Evolutionary conservation across 1,139 yeast species (phyloP).

Genomic region (Blastobotrys capitulatus): DNA sequence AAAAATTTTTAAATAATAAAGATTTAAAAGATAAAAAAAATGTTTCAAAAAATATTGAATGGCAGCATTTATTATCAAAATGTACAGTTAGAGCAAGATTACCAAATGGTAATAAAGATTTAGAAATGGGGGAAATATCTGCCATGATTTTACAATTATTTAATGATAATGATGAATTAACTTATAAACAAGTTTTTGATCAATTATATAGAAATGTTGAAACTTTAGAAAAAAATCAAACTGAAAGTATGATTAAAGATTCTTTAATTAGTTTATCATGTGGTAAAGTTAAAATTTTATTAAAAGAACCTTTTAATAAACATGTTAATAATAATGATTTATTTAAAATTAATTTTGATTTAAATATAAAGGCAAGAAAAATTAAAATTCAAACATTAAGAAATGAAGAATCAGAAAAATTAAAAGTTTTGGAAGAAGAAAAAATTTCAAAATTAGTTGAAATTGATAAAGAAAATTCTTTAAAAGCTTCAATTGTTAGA

Average conservation of each 20-base stretch:
- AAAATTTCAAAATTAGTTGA: conserved; percentile 20
- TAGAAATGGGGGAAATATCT: conserved; percentile 29
- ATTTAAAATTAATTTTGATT: conserved; percentile 31
- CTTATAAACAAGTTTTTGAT: conserved; percentile 22
- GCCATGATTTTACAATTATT: conserved; percentile 30
- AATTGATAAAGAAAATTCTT: conserved; percentile 31
- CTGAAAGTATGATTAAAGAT: conserved; percentile 21
- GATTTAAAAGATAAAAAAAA: conserved; percentile 19
- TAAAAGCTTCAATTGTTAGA: conserved; percentile 36
- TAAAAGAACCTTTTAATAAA: conserved; percentile 25
- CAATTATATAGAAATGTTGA: conserved; percentile 4
- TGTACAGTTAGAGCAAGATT: conserved; percentile 32
- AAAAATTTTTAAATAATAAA: too few relatives aligned
- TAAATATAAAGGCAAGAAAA: conserved; percentile 27
- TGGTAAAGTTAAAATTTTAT: conserved; percentile 26
- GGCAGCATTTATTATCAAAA: conserved; percentile 32
- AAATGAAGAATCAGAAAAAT: conserved; percentile 6
- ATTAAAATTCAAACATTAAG: conserved; percentile 33
- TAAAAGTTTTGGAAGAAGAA: conserved; percentile 4
- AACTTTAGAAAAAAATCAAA: conserved; percentile 17
- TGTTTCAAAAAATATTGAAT: conserved; percentile 25
- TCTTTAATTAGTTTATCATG: conserved; percentile 30
- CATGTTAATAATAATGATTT: conserved; percentile 23
- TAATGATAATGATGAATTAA: conserved; percentile 21
- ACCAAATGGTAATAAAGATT: conserved; percentile 30